Percentiles rank a stretch among this genome's conserved stretches.
These are phyloP conservation scores for Pseudocercospora macadamiae DNA, from an alignment of 2,329 filamentous ascomycete genomes.

Conservation along the genomic window DNA sequence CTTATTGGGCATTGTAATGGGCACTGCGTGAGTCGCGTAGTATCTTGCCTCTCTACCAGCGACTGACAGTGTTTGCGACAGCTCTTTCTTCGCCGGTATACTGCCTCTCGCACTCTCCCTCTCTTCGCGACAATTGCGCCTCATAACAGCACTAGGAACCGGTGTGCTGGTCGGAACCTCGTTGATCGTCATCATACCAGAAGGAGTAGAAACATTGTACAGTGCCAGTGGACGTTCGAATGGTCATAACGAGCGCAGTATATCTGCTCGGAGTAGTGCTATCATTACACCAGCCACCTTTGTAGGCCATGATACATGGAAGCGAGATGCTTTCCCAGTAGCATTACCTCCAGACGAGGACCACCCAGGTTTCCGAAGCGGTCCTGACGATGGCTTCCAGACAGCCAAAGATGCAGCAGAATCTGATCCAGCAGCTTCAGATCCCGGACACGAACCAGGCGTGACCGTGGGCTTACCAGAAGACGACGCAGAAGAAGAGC, in stretches of 20 bases:
- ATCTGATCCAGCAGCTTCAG: conserved; percentile 18
- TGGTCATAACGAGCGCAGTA: conserved; percentile 22
- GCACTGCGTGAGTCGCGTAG: conserved; percentile 57
- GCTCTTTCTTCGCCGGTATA: conserved; percentile 90
- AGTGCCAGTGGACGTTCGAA: conserved; percentile 46
- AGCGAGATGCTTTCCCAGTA: neutral
- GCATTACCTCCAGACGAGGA: conserved; percentile 4
- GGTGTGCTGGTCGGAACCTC: conserved; percentile 94
- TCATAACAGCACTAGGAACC: conserved; percentile 90
- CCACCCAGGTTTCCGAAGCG: conserved; percentile 27
- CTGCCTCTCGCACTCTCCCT: conserved; percentile 87
- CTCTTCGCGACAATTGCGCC: conserved; percentile 80
- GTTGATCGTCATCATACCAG: conserved; percentile 94
- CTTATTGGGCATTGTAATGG: conserved; percentile 67
- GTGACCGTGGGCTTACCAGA: neutral
- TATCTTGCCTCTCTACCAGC: neutral
- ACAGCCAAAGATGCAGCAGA: conserved; percentile 19
- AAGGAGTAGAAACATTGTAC: conserved; percentile 90
- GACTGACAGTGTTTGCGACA: conserved; percentile 46
- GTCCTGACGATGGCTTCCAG: conserved; percentile 37
- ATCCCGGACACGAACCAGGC: conserved; percentile 24
- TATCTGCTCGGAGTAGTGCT: neutral
- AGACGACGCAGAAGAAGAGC: neutral
- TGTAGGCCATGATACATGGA: neutral
- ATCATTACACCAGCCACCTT: conserved; percentile 4